Conservation (phyloP, 441 rosid species). For the Pelargonium citronellum region DNA sequence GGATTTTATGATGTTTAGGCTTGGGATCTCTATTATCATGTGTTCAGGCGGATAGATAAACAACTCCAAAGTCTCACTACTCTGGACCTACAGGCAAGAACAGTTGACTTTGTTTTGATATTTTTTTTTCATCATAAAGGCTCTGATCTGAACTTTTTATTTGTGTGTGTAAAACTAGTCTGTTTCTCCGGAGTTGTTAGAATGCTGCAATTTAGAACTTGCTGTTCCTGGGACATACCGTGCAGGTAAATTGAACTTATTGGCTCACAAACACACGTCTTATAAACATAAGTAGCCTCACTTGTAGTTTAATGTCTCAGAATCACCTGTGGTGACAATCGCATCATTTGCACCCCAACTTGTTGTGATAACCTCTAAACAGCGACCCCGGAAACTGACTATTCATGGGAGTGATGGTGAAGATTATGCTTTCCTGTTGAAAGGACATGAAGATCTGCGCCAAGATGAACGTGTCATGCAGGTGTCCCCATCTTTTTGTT, state of each 20-base stretch:
- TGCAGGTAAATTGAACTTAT: conserved; percentile 50
- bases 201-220: conserved; percentile 86
- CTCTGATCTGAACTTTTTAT: conserved; percentile 23
- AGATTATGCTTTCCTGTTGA: conserved; percentile 87
- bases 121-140: conserved; percentile 14
- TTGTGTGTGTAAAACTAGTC: conserved; percentile 44
- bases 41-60: conserved; percentile 91
- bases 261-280: conserved; percentile 9
- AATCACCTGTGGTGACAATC: conserved; percentile 81
- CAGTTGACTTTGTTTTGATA: conserved; percentile 15
- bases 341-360: conserved; percentile 88
- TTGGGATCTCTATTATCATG: conserved; percentile 97
- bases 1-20: conserved; percentile 34
- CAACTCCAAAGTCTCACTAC: conserved; percentile 92
- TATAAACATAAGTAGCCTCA: conserved; percentile 13
- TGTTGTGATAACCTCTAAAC: conserved; percentile 86
- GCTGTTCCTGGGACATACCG: conserved; percentile 99
- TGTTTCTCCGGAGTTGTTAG: conserved; percentile 91
- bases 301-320: conserved; percentile 34
- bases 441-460: conserved; percentile 98
- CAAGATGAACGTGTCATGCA: conserved; percentile 99
- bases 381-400: conserved; percentile 93
- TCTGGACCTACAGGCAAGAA: conserved; percentile 82
- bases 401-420: conserved; percentile 94
- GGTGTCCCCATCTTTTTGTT: conserved; percentile 33